Evolutionary conservation across 495 filamentous ascomycete genomes (phyloP).

Genomic region (Podospora conica): DNA sequence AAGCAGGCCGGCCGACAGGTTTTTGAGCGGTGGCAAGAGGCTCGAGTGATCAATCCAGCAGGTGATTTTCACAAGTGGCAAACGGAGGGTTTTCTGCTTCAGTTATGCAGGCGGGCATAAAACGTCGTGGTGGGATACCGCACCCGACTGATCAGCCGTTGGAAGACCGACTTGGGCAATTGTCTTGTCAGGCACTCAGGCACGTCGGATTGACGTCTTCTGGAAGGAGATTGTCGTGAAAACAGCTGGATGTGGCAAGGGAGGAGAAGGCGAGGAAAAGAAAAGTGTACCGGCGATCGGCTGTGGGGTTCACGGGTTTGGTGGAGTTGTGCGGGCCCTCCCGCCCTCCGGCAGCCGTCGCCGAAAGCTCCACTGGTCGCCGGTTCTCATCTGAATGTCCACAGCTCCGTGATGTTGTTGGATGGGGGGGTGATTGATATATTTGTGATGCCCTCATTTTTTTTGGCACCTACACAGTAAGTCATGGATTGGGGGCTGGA

Average conservation of each 20-base stretch:
- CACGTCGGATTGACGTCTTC: not conserved
- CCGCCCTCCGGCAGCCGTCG: not conserved
- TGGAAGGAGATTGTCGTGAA: not conserved
- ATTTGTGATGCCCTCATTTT: too few relatives aligned
- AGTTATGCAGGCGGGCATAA: not conserved
- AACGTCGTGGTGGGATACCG: not conserved
- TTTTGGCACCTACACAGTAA: too few relatives aligned
- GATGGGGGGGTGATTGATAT: not conserved
- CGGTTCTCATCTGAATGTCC: not conserved
- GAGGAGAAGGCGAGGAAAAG: not conserved
- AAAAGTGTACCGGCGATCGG: not conserved
- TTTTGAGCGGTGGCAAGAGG: not conserved
- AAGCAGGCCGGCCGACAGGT: not conserved
- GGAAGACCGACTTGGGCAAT: not conserved
- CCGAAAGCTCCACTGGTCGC: not conserved
- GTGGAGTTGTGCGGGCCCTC: not conserved
- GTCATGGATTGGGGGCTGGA: too few relatives aligned
- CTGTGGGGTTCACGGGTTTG: not conserved
- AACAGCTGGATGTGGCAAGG: not conserved
- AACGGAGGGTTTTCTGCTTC: not conserved
- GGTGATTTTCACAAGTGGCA: not conserved
- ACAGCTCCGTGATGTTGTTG: too few relatives aligned
- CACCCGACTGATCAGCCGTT: not conserved
- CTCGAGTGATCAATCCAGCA: not conserved
- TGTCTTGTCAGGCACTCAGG: too few relatives aligned